Evolutionary conservation across 2,329 filamentous ascomycete species (phyloP), one percentile per base, ranked within the genome.

Genomic region (Pseudocercospora crystallina): DNA sequence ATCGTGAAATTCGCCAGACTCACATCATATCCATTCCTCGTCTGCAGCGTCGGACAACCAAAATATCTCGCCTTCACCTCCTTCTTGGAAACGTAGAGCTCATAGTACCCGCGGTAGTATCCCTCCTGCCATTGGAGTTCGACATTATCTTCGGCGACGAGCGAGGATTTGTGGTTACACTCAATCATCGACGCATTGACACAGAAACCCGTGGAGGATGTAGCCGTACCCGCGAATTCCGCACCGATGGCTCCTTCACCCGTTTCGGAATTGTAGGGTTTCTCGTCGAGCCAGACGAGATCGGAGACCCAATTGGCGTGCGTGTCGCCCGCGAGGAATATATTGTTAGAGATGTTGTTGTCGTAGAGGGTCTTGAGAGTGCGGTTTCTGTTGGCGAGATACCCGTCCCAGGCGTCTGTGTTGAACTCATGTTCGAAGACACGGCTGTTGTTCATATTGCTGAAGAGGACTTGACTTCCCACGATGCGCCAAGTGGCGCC

Each of bases 61-160:
- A 82, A 89, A 68, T 80, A 89, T 9, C 75, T 72, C 0, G 85
- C 85, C 12, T 77, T 70, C 0, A 86, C 73, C 30, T 75, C 69
- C 8, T 83, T 73, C 9, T 77, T 71, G 8, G 71, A 75, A 51
- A 87, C 73, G 40, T 77, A 74, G 38, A 89, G 71, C 61, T 85
- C 78, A 57, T 82, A 87, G 70, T 89, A 89, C 1, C 86, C 86
- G 11, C 85, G 76, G 66, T 87, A 89, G 63, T 85, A 88, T 5
- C 81, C 69, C 49, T 89, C 85, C 59, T 84, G 80, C 86, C 85
- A 89, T 63, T 86, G 82, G 45, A 89, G 71, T 65, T 85, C 82
- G 1, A 71, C 68, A 65, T 87, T 89, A 15, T 75, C 69, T 3
- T 3, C 3, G 30, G 61, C 63, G 55, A 62, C 45, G 33, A 78